phyloP scores from a whole-genome alignment of 139 green algal species.

The Raphidocelis subcapitata region DNA sequence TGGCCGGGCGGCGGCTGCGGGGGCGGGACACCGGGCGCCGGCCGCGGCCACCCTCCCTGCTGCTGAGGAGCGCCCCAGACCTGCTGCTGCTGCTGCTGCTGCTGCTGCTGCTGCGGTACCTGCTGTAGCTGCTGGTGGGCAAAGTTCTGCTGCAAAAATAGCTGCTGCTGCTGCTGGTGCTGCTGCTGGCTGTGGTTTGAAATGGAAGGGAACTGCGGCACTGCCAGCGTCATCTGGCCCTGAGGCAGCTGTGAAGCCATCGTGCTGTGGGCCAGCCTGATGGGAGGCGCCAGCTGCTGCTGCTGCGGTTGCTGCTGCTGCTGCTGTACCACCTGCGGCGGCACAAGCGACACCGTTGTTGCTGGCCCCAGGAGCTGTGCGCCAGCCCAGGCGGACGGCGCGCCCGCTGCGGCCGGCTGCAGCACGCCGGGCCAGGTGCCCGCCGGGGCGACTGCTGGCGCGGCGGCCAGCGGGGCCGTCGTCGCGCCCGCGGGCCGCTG shows the following conservation, averaged over 20 bases:
- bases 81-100: conserved; percentile 6
- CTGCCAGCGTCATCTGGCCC: background rate
- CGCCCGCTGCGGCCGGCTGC: no score
- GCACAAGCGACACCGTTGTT: no score
- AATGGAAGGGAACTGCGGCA: background rate
- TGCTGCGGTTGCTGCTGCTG: background rate
- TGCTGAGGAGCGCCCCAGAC: background rate
- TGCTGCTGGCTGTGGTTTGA: background rate
- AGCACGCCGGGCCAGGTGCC: no score
- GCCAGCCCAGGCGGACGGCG: no score
- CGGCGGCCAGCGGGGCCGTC: no score
- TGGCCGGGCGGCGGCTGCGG: no score
- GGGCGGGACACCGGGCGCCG: no score
- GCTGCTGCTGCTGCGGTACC: conserved; percentile 23
- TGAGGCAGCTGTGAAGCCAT: background rate
- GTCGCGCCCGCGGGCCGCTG: no score
- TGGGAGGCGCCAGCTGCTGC: background rate
- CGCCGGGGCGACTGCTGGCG: no score
- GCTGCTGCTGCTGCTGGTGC: background rate
- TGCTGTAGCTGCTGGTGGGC: background rate
- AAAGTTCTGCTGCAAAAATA: background rate
- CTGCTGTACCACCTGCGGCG: background rate
- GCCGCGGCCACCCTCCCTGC: no score
- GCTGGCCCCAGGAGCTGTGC: no score
- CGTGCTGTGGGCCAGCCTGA: background rate